Percentiles rank a stretch among this genome's conserved stretches.
Evolutionary conservation across 148 eudicot species (phyloP).

Genomic region (Silene uniflora): DNA sequence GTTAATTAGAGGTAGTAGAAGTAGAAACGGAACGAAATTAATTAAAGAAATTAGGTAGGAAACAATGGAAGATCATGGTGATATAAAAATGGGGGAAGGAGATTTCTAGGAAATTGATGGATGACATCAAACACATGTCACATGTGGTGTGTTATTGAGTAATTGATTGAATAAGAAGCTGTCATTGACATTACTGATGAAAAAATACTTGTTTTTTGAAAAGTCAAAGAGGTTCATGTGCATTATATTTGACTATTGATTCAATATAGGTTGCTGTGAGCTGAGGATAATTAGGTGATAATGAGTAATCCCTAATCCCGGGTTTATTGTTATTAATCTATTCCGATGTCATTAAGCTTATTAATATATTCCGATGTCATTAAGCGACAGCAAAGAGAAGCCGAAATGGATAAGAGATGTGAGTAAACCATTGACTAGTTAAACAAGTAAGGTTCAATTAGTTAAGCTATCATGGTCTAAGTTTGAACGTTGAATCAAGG

Average conservation of each 20-base stretch:
- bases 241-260: slow-evolving; percentile 25
- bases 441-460: not conserved
- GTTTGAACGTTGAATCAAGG: not conserved
- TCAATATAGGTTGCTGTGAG: slow-evolving; percentile 23
- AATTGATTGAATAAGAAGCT: slow-evolving; percentile 8
- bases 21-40: not conserved
- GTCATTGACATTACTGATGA: slow-evolving; percentile 23
- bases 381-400: not conserved
- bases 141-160: slow-evolving; percentile 24
- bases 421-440: slow-evolving; percentile 6
- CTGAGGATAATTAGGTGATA: slow-evolving; percentile 16
- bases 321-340: not conserved
- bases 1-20: too few relatives aligned
- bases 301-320: not conserved
- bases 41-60: slow-evolving; percentile 14
- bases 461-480: slow-evolving; percentile 3
- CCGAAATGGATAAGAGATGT: not conserved
- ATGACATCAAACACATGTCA: slow-evolving; percentile 30
- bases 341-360: too few relatives aligned
- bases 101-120: slow-evolving; percentile 31
- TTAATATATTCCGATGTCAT: not conserved
- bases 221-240: slow-evolving; percentile 30
- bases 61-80: not conserved
- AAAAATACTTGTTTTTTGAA: slow-evolving; percentile 17
- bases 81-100: slow-evolving; percentile 15